phyloP scores from a whole-genome alignment of 768 basidiomycete species.

The Kwoniella botswanensis region DNA sequence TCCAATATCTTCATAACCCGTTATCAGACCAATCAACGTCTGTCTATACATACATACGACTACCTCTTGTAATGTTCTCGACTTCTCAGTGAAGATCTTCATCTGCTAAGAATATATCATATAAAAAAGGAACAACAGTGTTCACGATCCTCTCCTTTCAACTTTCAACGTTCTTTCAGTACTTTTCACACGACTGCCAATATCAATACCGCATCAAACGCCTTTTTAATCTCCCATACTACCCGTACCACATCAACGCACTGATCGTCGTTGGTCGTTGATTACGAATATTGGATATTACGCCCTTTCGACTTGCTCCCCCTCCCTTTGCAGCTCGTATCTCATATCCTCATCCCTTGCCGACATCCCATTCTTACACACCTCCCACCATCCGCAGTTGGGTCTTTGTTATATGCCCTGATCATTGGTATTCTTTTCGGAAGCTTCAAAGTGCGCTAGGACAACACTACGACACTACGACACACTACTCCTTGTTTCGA shows the following conservation, averaged over 20 bases:
- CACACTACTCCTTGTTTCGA: background rate
- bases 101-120: background rate
- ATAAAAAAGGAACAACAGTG: background rate
- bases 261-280: conserved; percentile 4
- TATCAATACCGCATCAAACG: conserved; percentile 19
- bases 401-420: background rate
- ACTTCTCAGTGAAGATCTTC: background rate
- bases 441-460: background rate
- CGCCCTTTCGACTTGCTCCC: too few relatives aligned
- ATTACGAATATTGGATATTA: background rate
- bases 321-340: conserved; percentile 5
- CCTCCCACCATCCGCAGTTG: background rate
- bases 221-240: background rate
- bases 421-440: conserved; percentile 1
- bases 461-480: conserved; percentile 2
- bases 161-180: background rate
- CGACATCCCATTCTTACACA: background rate
- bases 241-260: conserved; percentile 5
- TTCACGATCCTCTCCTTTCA: background rate
- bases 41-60: conserved; percentile 5
- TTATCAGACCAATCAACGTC: background rate
- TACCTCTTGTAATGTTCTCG: conserved; percentile 4
- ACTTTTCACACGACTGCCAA: background rate
- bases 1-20: background rate
- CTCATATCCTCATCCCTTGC: conserved; percentile 10